Conservation (phyloP, 75 land plant genomes). For the Isoetes taiwanensis region DNA sequence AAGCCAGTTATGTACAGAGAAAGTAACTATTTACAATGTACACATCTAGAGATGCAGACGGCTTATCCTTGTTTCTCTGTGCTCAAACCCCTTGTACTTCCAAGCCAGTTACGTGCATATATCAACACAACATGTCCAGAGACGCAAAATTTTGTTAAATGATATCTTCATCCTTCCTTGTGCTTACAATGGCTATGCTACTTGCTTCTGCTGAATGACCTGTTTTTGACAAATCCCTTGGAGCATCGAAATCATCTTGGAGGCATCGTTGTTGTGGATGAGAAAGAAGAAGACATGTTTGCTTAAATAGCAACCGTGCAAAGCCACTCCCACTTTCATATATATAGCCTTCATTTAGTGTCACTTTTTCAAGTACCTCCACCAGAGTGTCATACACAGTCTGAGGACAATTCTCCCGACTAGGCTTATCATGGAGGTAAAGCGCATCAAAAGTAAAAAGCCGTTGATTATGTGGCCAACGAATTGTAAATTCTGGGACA, state of each 20-base stretch:
- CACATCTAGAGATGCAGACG: no score
- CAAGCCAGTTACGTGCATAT: no score
- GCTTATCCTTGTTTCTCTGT: no score
- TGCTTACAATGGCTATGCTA: no score
- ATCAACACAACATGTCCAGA: no score
- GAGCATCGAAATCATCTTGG: constrained; percentile 64
- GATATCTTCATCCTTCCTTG: no score
- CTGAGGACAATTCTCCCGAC: constrained; percentile 78
- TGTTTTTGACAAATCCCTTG: constrained; percentile 46
- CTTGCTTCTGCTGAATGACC: no score
- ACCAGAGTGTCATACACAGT: constrained; percentile 79
- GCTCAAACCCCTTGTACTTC: no score
- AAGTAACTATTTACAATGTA: no score
- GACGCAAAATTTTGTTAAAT: no score
- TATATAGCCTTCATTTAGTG: constrained; percentile 74
- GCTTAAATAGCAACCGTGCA: constrained; percentile 8
- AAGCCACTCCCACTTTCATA: constrained; percentile 52
- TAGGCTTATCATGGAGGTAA: constrained; percentile 90
- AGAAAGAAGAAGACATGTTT: constrained; percentile 53
- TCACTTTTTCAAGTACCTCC: constrained; percentile 73
- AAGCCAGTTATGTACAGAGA: no score
- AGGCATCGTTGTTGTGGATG: constrained; percentile 76
- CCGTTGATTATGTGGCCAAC: constrained; percentile 44
- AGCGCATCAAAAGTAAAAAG: constrained; percentile 66
- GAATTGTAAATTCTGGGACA: constrained; percentile 25